phyloP scores from a whole-genome alignment of 495 filamentous ascomycete genomes.

The Aspergillus sclerotioniger region DNA sequence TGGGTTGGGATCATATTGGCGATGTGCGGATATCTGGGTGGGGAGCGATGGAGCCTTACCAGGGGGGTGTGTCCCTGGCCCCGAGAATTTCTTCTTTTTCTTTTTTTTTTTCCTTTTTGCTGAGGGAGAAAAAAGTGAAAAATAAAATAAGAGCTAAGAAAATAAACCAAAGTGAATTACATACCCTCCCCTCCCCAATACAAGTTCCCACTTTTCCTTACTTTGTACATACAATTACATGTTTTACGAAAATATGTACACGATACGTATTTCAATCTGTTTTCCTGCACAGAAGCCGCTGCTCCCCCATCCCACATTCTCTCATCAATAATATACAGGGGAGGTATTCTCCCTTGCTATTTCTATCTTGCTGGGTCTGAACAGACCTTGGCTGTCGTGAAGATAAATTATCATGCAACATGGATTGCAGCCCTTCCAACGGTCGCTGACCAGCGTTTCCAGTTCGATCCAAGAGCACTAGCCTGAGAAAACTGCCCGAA shows the following conservation, averaged over 20 bases:
- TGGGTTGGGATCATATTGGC: slow-evolving; percentile 36
- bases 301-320: too few species aligned
- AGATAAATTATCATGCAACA: too few species aligned
- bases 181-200: not conserved
- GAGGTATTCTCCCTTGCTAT: too few species aligned
- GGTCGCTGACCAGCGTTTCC: too few species aligned
- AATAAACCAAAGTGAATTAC: not conserved
- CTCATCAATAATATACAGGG: too few species aligned
- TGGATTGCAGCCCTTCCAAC: too few species aligned
- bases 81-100: slow-evolving; percentile 8
- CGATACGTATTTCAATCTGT: not conserved
- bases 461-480: too few species aligned
- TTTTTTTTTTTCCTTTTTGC: slow-evolving; percentile 2
- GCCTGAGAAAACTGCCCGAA: too few species aligned
- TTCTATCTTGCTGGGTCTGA: too few species aligned
- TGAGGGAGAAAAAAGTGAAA: slow-evolving; percentile 1
- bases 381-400: too few species aligned
- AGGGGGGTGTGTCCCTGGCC: slow-evolving; percentile 28
- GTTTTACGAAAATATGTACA: not conserved
- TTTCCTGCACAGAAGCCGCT: too few species aligned
- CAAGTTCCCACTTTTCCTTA: slow-evolving; percentile 2
- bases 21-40: slow-evolving; percentile 27
- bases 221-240: not conserved
- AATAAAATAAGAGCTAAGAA: slow-evolving; percentile 2
- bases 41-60: slow-evolving; percentile 23